These are phyloP conservation scores for Camelina neglecta DNA, from an alignment of 345 rosid species.

Conservation along the genomic window DNA sequence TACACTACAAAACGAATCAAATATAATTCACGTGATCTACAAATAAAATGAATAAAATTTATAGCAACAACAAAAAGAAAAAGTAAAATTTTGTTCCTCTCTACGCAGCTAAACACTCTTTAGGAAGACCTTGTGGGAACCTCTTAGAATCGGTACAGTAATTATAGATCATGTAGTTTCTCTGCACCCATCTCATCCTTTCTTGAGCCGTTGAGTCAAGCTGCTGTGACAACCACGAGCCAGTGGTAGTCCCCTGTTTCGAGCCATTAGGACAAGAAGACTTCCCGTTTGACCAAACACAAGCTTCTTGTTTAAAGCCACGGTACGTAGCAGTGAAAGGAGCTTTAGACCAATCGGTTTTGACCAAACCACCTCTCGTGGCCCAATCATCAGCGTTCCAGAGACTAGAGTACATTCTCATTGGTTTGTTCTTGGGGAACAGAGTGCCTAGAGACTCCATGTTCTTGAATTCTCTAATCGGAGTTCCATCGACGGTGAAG, in stretches of 20 bases:
- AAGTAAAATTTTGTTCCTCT: neutral
- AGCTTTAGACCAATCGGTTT: constrained; percentile 65
- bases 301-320: constrained; percentile 55
- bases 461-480: constrained; percentile 70
- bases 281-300: constrained; percentile 52
- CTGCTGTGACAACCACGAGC: constrained; percentile 48
- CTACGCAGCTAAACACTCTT: constrained; percentile 52
- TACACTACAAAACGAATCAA: constrained; percentile 16
- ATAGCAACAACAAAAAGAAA: neutral
- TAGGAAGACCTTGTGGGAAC: constrained; percentile 62
- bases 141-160: constrained; percentile 59
- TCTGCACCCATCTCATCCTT: constrained; percentile 66
- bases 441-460: constrained; percentile 53
- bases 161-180: constrained; percentile 60
- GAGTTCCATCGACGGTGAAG: constrained; percentile 62
- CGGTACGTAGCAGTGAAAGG: constrained; percentile 67
- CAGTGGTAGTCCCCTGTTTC: constrained; percentile 5
- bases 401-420: constrained; percentile 66
- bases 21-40: constrained; percentile 34
- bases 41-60: constrained; percentile 27
- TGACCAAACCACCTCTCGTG: constrained; percentile 63
- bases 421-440: constrained; percentile 56
- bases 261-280: constrained; percentile 44
- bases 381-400: constrained; percentile 78
- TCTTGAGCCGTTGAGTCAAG: constrained; percentile 53